Evolutionary conservation across 805 yeast species (phyloP).

Genomic region (Sungouiella thailandica): DNA sequence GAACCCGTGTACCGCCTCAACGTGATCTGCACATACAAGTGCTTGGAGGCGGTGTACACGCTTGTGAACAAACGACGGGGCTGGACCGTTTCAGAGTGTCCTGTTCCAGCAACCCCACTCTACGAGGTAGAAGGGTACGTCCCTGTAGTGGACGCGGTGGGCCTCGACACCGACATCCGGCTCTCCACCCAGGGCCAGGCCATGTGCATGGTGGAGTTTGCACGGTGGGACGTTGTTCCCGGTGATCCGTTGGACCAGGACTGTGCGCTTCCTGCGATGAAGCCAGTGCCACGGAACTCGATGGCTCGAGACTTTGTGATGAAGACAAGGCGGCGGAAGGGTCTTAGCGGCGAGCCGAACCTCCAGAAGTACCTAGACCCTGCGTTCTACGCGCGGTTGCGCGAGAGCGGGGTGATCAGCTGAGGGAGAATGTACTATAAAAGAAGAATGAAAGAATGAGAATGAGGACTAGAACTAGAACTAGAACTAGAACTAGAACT

Average conservation of each 20-base stretch:
- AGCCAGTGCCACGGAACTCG: slow-evolving; percentile 65
- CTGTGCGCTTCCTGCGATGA: slow-evolving; percentile 59
- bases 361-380: slow-evolving; percentile 63
- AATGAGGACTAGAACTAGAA: no score
- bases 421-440: no score
- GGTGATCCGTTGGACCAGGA: slow-evolving; percentile 84
- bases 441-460: no score
- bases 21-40: slow-evolving; percentile 47
- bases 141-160: slow-evolving; percentile 89
- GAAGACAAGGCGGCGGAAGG: slow-evolving; percentile 87
- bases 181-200: slow-evolving; percentile 77
- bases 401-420: slow-evolving; percentile 38
- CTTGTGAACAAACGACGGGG: slow-evolving; percentile 70
- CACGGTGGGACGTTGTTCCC: slow-evolving; percentile 74
- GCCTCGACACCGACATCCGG: slow-evolving; percentile 82
- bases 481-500: no score
- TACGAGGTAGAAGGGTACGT: slow-evolving; percentile 56
- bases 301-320: slow-evolving; percentile 84
- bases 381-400: slow-evolving; percentile 50
- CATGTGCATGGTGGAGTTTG: slow-evolving; percentile 59
- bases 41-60: slow-evolving; percentile 44
- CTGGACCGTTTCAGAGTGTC: slow-evolving; percentile 33
- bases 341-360: slow-evolving; percentile 60
- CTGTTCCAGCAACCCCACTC: slow-evolving; percentile 72
- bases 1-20: slow-evolving; percentile 75